Conservation (phyloP, 2,329 filamentous ascomycete species). For the Phyllosticta capitalensis region DNA sequence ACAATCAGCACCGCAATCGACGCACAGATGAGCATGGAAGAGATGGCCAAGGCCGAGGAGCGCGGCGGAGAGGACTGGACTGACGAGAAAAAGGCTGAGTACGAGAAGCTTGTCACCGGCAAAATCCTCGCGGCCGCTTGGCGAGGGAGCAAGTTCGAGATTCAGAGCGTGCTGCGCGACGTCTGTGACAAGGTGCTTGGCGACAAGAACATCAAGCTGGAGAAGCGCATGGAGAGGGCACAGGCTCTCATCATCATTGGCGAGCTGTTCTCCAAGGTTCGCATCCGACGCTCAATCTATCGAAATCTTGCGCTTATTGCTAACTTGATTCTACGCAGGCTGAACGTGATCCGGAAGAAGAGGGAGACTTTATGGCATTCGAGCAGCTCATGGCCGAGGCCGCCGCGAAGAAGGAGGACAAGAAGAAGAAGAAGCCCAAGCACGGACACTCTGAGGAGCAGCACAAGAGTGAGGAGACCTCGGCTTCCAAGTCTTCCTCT, state of each 20-base stretch:
- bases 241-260: constrained; percentile 82
- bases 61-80: constrained; percentile 96
- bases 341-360: constrained; percentile 82
- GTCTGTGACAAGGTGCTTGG: constrained; percentile 85
- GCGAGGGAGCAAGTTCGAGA: constrained; percentile 95
- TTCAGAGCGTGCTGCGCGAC: constrained; percentile 87
- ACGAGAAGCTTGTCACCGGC: constrained; percentile 88
- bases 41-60: constrained; percentile 95
- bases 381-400: constrained; percentile 97
- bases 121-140: constrained; percentile 97
- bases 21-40: constrained; percentile 96
- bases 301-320: not conserved
- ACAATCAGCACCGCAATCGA: constrained; percentile 95
- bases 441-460: not conserved
- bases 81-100: constrained; percentile 91
- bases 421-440: constrained; percentile 57
- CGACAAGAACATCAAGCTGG: constrained; percentile 64
- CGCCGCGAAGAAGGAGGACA: constrained; percentile 82
- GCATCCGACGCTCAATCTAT: constrained; percentile 17
- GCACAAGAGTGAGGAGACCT: constrained; percentile 3
- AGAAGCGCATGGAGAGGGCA: constrained; percentile 83
- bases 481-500: not conserved
- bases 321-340: constrained; percentile 46
- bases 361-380: constrained; percentile 97
- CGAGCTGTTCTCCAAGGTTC: constrained; percentile 79